Conservation (phyloP, 2,329 filamentous ascomycete genomes). For the Aspergillus versicolor region DNA sequence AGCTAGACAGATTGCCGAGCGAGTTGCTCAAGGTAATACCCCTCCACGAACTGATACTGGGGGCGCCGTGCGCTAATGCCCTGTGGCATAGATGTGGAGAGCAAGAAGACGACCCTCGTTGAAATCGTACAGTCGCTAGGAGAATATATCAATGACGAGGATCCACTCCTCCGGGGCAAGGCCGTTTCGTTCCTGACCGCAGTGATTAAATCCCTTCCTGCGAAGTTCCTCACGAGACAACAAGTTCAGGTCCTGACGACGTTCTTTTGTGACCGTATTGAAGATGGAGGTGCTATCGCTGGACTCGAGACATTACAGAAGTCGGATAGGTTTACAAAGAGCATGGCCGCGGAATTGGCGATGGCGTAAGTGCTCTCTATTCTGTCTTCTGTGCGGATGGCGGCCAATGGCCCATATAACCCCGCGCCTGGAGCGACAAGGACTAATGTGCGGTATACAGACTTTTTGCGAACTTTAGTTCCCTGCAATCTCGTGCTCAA, state of each 20-base stretch:
- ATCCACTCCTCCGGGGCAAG: constrained; percentile 60
- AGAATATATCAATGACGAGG: constrained; percentile 67
- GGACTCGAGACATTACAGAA: constrained; percentile 60
- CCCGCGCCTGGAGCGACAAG: neutral
- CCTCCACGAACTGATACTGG: constrained; percentile 1
- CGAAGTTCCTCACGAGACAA: constrained; percentile 59
- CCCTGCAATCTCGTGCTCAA: constrained; percentile 61
- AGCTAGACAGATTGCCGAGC: constrained; percentile 45
- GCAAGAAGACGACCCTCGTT: constrained; percentile 60
- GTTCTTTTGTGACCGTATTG: constrained; percentile 64
- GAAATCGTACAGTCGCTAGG: constrained; percentile 63
- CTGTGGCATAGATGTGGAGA: constrained; percentile 52
- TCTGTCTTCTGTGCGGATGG: neutral
- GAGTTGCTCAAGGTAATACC: constrained; percentile 44
- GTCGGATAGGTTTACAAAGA: constrained; percentile 59
- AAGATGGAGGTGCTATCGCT: constrained; percentile 61
- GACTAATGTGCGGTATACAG: constrained; percentile 32
- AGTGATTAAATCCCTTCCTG: constrained; percentile 49
- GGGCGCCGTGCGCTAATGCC: constrained; percentile 19
- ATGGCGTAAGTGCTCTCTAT: constrained; percentile 47
- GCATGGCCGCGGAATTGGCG: constrained; percentile 54
- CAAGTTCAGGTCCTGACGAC: constrained; percentile 63
- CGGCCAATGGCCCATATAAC: neutral
- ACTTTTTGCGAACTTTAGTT: constrained; percentile 53
- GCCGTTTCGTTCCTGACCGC: constrained; percentile 48